phyloP scores from a whole-genome alignment of 129 eudicot genomes.

The Pulicaria dysenterica region DNA sequence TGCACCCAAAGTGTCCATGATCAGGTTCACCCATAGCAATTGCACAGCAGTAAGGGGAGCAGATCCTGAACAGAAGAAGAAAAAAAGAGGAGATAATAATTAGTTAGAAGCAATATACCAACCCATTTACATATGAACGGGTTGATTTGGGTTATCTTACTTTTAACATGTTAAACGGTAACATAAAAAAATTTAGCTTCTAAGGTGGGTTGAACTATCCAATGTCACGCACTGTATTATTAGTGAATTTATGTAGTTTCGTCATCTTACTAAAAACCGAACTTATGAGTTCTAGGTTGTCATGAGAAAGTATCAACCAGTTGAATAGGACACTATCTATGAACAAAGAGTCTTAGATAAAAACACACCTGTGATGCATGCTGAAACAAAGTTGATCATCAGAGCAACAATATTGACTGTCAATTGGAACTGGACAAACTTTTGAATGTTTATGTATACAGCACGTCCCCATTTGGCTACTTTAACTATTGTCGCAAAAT shows the following conservation, averaged over 20 bases:
- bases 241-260: too few relatives aligned
- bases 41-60: constrained; percentile 96
- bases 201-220: too few relatives aligned
- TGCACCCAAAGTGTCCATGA: constrained; percentile 95
- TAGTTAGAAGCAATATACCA: too few relatives aligned
- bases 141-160: too few relatives aligned
- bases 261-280: too few relatives aligned
- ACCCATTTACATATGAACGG: too few relatives aligned
- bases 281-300: too few relatives aligned
- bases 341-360: background rate
- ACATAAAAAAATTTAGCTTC: too few relatives aligned
- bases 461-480: constrained; percentile 99
- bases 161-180: too few relatives aligned
- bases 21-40: constrained; percentile 91
- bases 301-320: too few relatives aligned
- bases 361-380: constrained; percentile 72
- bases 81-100: background rate
- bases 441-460: constrained; percentile 90
- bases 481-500: constrained; percentile 79
- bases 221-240: too few relatives aligned
- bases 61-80: constrained; percentile 50
- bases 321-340: too few relatives aligned
- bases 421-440: constrained; percentile 95
- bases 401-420: constrained; percentile 97
- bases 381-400: constrained; percentile 88